Evolutionary conservation across 192 early-diverging fungal genomes (phyloP).

Genomic region (Backusella westeae): DNA sequence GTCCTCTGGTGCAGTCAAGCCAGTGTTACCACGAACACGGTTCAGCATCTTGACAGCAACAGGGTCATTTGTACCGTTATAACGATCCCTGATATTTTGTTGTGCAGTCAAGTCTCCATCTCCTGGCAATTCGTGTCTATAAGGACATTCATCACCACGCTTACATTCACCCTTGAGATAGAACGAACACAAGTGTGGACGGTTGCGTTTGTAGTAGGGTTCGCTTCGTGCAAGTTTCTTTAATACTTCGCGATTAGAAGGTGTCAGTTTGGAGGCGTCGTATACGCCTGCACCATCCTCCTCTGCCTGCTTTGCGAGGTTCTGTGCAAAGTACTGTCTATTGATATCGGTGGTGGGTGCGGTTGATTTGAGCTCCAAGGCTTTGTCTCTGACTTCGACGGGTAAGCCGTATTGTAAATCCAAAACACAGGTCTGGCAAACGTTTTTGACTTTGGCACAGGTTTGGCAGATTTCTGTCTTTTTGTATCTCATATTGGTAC

Average conservation of each 20-base stretch:
- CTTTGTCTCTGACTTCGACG: slow-evolving; percentile 89
- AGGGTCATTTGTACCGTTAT: slow-evolving; percentile 93
- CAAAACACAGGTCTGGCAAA: slow-evolving; percentile 95
- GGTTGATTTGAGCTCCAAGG: slow-evolving; percentile 69
- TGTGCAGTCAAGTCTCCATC: slow-evolving; percentile 74
- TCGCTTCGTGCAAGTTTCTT: slow-evolving; percentile 79
- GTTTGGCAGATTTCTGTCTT: slow-evolving; percentile 99
- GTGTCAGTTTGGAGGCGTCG: slow-evolving; percentile 66
- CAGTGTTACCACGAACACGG: slow-evolving; percentile 51
- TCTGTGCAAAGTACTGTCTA: slow-evolving; percentile 83
- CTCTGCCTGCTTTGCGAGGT: slow-evolving; percentile 62
- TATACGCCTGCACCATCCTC: slow-evolving; percentile 52
- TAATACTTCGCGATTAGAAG: slow-evolving; percentile 72
- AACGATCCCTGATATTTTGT: slow-evolving; percentile 95
- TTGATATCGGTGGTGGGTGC: slow-evolving; percentile 87
- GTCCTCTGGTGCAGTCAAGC: slow-evolving; percentile 72
- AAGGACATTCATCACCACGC: slow-evolving; percentile 93
- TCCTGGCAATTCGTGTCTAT: slow-evolving; percentile 89
- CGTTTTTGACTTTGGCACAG: slow-evolving; percentile 98
- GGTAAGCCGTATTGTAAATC: slow-evolving; percentile 96
- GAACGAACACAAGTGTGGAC: slow-evolving; percentile 93
- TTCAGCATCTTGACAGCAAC: slow-evolving; percentile 83
- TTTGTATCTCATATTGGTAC: slow-evolving; percentile 92
- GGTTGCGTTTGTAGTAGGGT: slow-evolving; percentile 90
- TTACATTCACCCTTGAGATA: slow-evolving; percentile 95